Percentiles rank a stretch among this genome's conserved stretches.
Conservation (phyloP, 805 yeast genomes). For the Lipomyces sp. region DNA sequence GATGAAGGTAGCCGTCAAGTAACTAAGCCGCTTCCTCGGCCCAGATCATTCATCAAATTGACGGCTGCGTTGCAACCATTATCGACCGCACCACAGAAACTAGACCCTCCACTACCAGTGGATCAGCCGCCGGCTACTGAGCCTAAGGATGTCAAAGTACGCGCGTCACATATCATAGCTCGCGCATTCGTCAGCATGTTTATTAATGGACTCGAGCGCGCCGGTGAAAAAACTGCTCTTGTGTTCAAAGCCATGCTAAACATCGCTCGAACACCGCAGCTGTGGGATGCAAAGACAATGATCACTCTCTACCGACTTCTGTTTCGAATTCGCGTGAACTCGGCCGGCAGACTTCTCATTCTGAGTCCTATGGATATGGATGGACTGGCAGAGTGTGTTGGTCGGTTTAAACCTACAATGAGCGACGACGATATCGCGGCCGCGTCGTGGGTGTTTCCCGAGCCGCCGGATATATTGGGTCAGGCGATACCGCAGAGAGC, state of each 20-base stretch:
- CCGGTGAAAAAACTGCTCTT: conserved; percentile 40
- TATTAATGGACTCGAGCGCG: conserved; percentile 40
- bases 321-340: conserved; percentile 52
- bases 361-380: conserved; percentile 58
- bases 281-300: conserved; percentile 30
- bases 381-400: conserved; percentile 59
- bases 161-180: conserved; percentile 28
- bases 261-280: conserved; percentile 26
- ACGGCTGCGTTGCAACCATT: too few relatives aligned
- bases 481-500: conserved; percentile 42
- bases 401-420: conserved; percentile 45
- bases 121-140: not conserved
- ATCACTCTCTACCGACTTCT: conserved; percentile 52
- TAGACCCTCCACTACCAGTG: not conserved
- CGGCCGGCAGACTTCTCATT: conserved; percentile 47
- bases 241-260: conserved; percentile 38
- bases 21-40: too few relatives aligned
- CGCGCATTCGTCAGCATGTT: conserved; percentile 34
- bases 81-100: not conserved
- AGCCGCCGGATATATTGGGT: conserved; percentile 50
- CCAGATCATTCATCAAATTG: too few relatives aligned
- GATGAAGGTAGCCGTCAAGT: too few relatives aligned
- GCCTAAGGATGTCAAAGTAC: conserved; percentile 6
- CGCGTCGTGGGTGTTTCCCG: conserved; percentile 61
- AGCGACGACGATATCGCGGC: conserved; percentile 31